Evolutionary conservation across 2,329 filamentous ascomycete species (phyloP).

Genomic region (Fusarium sp.): DNA sequence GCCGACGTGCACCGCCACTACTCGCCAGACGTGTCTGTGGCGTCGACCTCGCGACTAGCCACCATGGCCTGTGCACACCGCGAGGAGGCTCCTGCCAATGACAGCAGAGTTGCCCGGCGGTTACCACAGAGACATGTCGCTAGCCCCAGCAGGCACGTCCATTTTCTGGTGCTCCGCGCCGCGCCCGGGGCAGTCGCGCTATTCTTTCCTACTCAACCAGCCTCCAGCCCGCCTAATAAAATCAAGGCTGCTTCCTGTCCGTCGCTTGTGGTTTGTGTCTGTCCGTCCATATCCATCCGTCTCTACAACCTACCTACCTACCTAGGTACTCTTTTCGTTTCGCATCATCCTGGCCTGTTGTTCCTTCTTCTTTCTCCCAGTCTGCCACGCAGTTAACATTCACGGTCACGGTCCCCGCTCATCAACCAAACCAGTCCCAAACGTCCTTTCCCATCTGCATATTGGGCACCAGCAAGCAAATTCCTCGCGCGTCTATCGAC

Average conservation of each 20-base stretch:
- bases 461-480: constrained; percentile 12
- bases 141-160: constrained; percentile 36
- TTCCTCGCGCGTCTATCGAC: constrained; percentile 38
- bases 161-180: constrained; percentile 7
- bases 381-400: neutral
- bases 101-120: constrained; percentile 64
- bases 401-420: neutral
- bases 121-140: constrained; percentile 61
- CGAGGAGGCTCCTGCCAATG: constrained; percentile 31
- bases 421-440: neutral
- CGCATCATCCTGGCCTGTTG: neutral
- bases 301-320: neutral
- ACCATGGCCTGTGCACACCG: constrained; percentile 40
- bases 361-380: constrained; percentile 12
- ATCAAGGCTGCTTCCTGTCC: neutral
- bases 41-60: constrained; percentile 42
- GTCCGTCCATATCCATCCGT: constrained; percentile 9
- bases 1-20: constrained; percentile 36
- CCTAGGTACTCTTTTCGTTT: neutral
- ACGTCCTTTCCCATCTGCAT: constrained; percentile 15
- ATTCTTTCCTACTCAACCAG: neutral
- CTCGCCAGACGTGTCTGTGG: constrained; percentile 21
- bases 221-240: neutral
- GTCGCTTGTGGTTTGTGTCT: neutral
- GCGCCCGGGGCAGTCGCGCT: neutral